phyloP scores from a whole-genome alignment of 768 basidiomycete genomes.

The Agaricus blazei region DNA sequence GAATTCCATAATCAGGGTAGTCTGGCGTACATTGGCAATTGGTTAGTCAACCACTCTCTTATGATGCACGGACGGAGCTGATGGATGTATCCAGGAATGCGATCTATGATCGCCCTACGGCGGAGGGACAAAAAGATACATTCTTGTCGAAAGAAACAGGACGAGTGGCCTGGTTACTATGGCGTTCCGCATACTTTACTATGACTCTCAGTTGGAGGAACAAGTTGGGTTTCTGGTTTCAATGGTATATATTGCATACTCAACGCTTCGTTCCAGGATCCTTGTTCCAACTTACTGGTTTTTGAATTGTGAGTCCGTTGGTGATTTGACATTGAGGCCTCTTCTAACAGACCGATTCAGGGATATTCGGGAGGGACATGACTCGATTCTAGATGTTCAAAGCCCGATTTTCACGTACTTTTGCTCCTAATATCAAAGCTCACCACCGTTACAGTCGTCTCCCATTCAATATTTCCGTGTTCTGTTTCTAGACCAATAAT shows the following conservation, averaged over 20 bases:
- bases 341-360: slow-evolving; percentile 24
- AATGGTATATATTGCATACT: not conserved
- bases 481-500: no score
- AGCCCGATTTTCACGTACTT: slow-evolving; percentile 14
- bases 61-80: not conserved
- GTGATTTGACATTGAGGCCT: slow-evolving; percentile 8
- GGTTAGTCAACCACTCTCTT: slow-evolving; percentile 32
- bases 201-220: slow-evolving; percentile 70
- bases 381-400: slow-evolving; percentile 49
- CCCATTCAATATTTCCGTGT: no score
- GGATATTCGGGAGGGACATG: slow-evolving; percentile 74
- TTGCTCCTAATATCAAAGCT: not conserved
- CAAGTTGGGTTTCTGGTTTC: slow-evolving; percentile 38
- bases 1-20: slow-evolving; percentile 69
- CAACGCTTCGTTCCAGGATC: slow-evolving; percentile 34
- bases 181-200: slow-evolving; percentile 80
- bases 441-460: not conserved
- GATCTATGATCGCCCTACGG: slow-evolving; percentile 62
- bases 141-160: slow-evolving; percentile 59
- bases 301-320: slow-evolving; percentile 50
- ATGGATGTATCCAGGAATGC: slow-evolving; percentile 51
- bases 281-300: slow-evolving; percentile 71
- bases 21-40: slow-evolving; percentile 77
- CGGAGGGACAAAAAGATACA: slow-evolving; percentile 28
- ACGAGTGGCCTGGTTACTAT: slow-evolving; percentile 71